phyloP scores from a whole-genome alignment of 2,329 filamentous ascomycete genomes.

The Aureobasidium sp. region DNA sequence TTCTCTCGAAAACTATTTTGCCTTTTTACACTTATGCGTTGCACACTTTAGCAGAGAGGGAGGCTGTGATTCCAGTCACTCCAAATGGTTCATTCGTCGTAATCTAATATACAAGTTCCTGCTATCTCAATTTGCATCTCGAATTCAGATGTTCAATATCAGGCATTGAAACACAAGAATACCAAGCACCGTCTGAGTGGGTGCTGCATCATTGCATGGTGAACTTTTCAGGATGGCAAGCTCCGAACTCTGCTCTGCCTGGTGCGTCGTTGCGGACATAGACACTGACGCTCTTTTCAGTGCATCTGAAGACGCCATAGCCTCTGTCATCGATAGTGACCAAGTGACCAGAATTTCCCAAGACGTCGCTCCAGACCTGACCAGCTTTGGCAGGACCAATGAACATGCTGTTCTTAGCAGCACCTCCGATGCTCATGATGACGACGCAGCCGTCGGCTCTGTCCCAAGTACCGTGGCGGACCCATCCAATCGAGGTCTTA shows the following conservation, averaged over 20 bases:
- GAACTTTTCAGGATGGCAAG: slow-evolving; percentile 14
- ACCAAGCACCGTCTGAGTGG: background rate
- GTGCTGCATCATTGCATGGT: background rate
- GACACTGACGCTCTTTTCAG: slow-evolving; percentile 47
- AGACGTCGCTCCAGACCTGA: slow-evolving; percentile 54
- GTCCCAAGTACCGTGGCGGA: slow-evolving; percentile 42
- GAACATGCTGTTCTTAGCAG: slow-evolving; percentile 53
- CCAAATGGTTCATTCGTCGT: background rate
- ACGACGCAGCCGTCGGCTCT: slow-evolving; percentile 28
- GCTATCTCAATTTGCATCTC: background rate
- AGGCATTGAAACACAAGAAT: background rate
- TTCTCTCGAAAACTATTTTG: too few relatives aligned
- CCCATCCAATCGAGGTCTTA: slow-evolving; percentile 53
- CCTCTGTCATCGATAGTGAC: slow-evolving; percentile 52
- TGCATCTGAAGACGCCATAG: slow-evolving; percentile 49
- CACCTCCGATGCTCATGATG: slow-evolving; percentile 26
- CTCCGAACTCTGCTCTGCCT: slow-evolving; percentile 38
- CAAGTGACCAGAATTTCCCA: slow-evolving; percentile 47
- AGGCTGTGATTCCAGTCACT: background rate
- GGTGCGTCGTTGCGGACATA: slow-evolving; percentile 51
- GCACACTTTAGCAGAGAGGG: too few relatives aligned
- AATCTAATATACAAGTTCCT: background rate
- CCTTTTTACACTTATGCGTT: too few relatives aligned
- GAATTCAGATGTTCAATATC: background rate
- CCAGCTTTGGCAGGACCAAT: slow-evolving; percentile 43